These are phyloP conservation scores for Extremus antarcticus DNA, from an alignment of 495 filamentous ascomycete genomes.

Conservation along the genomic window DNA sequence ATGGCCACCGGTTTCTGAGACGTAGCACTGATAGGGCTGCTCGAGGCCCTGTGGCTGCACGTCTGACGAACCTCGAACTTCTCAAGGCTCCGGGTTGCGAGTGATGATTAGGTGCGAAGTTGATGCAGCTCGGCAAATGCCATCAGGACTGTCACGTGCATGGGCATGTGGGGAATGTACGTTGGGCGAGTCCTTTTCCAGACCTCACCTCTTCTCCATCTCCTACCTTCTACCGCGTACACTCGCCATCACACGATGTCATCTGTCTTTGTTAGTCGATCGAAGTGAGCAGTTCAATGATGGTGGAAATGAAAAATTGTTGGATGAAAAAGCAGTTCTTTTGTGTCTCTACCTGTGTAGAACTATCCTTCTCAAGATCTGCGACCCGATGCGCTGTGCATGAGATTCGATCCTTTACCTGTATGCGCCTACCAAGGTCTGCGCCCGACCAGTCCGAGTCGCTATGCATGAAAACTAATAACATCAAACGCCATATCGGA, in stretches of 20 bases:
- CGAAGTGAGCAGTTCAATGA: too few species aligned
- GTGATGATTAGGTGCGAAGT: too few species aligned
- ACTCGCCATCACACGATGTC: neutral
- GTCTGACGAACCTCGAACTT: neutral
- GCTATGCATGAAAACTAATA: neutral
- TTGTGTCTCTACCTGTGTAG: neutral
- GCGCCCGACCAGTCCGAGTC: too few species aligned
- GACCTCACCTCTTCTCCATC: neutral
- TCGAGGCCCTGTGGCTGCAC: neutral
- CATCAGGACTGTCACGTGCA: neutral
- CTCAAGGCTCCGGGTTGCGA: too few species aligned
- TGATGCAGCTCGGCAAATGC: too few species aligned
- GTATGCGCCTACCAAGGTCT: too few species aligned
- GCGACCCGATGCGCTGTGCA: too few species aligned
- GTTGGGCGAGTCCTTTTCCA: too few species aligned
- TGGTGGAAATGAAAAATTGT: too few species aligned
- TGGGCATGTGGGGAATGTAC: neutral
- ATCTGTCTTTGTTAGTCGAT: neutral
- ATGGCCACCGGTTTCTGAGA: neutral
- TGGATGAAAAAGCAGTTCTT: neutral
- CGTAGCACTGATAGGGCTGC: neutral
- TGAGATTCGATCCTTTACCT: too few species aligned
- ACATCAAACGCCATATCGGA: neutral
- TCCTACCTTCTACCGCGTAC: neutral
- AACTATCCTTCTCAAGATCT: too few species aligned